phyloP scores from a whole-genome alignment of 176 grass and related monocot species.

The Luzula sylvatica region DNA sequence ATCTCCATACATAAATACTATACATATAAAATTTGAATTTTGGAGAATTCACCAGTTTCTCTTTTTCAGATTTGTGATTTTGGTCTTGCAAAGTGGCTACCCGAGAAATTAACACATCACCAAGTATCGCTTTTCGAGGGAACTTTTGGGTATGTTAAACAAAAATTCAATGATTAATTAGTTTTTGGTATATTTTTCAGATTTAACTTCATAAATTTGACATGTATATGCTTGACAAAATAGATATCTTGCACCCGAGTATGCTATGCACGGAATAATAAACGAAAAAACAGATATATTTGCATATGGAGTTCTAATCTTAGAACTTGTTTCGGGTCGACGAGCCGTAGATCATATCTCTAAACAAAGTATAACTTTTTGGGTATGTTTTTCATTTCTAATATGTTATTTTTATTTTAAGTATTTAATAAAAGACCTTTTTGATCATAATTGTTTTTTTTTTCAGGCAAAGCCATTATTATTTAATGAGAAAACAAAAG shows the following conservation, averaged over 20 bases:
- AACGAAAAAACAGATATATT: constrained; percentile 82
- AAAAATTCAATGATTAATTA: not conserved
- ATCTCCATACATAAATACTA: no score
- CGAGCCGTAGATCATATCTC: constrained; percentile 36
- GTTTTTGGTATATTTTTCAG: not conserved
- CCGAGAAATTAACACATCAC: constrained; percentile 48
- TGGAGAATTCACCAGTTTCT: no score
- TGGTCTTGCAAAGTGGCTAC: constrained; percentile 71
- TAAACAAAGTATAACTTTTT: constrained; percentile 47
- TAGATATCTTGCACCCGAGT: constrained; percentile 69
- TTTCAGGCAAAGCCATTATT: constrained; percentile 43
- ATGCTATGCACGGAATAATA: constrained; percentile 68
- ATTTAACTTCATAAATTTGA: not conserved
- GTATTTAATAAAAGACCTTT: not conserved
- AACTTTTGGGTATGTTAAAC: constrained; percentile 46
- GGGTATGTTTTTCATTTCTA: constrained; percentile 26
- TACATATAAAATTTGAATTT: no score
- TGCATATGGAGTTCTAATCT: constrained; percentile 55
- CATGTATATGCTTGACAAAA: not conserved
- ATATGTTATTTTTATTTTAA: constrained; percentile 5
- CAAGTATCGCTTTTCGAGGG: constrained; percentile 59
- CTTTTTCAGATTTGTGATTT: constrained; percentile 74
- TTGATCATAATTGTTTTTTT: not conserved
- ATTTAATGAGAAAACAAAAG: constrained; percentile 7
- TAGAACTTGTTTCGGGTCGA: constrained; percentile 60